Conservation (phyloP, 2,329 filamentous ascomycete species). For the Penicillium digitatum region DNA sequence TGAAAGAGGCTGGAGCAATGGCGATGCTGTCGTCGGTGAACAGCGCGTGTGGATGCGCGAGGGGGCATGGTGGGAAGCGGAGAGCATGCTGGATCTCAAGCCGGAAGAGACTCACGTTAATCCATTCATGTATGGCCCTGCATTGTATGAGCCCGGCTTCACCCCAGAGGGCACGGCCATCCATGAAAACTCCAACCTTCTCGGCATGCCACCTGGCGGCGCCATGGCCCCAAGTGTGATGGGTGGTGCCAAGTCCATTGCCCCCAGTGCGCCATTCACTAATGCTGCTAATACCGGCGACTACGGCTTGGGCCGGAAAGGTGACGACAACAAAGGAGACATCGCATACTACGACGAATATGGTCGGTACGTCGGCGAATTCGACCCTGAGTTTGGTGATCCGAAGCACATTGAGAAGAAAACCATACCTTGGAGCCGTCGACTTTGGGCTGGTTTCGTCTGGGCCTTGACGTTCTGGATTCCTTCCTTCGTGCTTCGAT, state of each 20-base stretch:
- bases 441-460: constrained; percentile 74
- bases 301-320: constrained; percentile 83
- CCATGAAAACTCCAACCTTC: constrained; percentile 57
- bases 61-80: constrained; percentile 93
- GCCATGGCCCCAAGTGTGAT: constrained; percentile 48
- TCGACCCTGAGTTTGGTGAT: constrained; percentile 75
- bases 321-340: constrained; percentile 70
- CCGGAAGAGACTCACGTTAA: constrained; percentile 51
- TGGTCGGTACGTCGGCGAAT: constrained; percentile 62
- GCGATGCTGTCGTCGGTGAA: constrained; percentile 84
- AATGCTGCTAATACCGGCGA: constrained; percentile 60
- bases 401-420: constrained; percentile 72
- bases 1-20: constrained; percentile 96
- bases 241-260: constrained; percentile 53
- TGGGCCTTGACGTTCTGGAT: constrained; percentile 94
- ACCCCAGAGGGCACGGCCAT: constrained; percentile 57
- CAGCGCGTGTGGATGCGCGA: constrained; percentile 97
- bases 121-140: constrained; percentile 52
- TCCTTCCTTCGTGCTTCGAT: constrained; percentile 76
- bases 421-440: constrained; percentile 59
- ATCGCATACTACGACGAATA: constrained; percentile 67
- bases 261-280: constrained; percentile 50
- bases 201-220: constrained; percentile 49
- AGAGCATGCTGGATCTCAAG: constrained; percentile 90
- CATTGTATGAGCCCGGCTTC: constrained; percentile 68